These are phyloP conservation scores for Solanum corneliomulleri DNA, from an alignment of 257 asterid species.

Conservation along the genomic window DNA sequence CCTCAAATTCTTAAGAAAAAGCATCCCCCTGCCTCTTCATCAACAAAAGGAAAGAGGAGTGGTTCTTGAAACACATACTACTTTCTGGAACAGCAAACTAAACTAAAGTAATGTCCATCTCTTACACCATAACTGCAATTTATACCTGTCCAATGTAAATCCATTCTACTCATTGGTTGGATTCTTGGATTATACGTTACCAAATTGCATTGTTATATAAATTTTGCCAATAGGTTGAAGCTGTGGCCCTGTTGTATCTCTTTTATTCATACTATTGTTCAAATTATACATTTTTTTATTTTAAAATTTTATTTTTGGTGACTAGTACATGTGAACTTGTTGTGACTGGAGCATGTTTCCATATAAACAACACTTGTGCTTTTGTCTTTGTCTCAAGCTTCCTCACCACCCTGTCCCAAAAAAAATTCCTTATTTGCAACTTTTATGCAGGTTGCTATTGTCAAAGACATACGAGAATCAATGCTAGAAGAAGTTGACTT, in stretches of 20 bases:
- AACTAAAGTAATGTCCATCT: not conserved
- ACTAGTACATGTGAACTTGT: not conserved
- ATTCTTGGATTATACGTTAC: not conserved
- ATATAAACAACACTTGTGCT: not conserved
- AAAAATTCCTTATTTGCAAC: not conserved
- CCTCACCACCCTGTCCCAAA: not conserved
- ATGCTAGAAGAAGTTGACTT: slow-evolving; percentile 99
- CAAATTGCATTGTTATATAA: not conserved
- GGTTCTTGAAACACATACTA: not conserved
- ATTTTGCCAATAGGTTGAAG: not conserved
- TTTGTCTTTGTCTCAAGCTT: not conserved
- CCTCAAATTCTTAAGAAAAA: not conserved
- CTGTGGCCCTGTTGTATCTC: not conserved
- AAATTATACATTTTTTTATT: not conserved
- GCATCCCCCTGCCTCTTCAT: not conserved
- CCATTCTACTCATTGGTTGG: not conserved
- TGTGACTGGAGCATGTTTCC: not conserved
- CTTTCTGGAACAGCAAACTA: not conserved
- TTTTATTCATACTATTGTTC: not conserved
- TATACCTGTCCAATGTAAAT: not conserved
- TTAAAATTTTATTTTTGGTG: not conserved
- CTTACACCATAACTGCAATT: not conserved
- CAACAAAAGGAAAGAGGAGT: not conserved
- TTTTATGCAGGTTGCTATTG: slow-evolving; percentile 70
- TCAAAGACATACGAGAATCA: slow-evolving; percentile 88